Evolutionary conservation across 345 rosid genomes (phyloP).

Genomic region (Passiflora organensis): DNA sequence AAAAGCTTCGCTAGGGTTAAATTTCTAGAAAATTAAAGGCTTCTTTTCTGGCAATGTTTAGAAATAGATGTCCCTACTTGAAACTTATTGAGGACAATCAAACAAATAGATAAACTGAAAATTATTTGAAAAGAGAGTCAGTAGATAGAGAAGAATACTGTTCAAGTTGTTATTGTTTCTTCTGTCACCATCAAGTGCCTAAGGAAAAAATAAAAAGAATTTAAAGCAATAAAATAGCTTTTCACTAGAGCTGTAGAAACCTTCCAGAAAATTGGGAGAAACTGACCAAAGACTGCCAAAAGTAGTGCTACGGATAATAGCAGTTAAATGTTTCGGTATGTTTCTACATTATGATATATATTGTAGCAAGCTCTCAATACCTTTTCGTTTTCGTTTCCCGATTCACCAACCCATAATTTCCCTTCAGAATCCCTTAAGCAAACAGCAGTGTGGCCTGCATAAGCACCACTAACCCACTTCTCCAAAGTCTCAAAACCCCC

Average conservation of each 20-base stretch:
- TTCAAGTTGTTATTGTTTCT: neutral
- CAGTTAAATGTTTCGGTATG: neutral
- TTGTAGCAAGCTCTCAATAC: no score
- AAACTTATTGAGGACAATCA: neutral
- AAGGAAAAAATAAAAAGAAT: neutral
- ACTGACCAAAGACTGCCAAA: no score
- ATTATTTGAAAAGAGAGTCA: no score
- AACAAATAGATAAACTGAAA: neutral
- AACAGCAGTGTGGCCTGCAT: slow-evolving; percentile 94
- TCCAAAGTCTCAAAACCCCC: slow-evolving; percentile 97
- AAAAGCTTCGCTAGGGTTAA: neutral
- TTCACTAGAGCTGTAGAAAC: no score
- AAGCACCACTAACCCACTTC: slow-evolving; percentile 99
- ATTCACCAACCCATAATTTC: slow-evolving; percentile 93
- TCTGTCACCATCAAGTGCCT: neutral
- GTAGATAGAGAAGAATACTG: no score
- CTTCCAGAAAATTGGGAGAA: no score
- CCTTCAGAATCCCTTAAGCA: slow-evolving; percentile 89
- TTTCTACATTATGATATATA: neutral
- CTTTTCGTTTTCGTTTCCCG: slow-evolving; percentile 92
- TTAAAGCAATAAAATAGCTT: neutral
- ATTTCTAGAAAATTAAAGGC: slow-evolving; percentile 2
- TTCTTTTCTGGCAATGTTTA: slow-evolving; percentile 1
- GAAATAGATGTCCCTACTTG: neutral
- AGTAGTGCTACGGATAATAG: no score